These are phyloP conservation scores for Coniophora puteana DNA, from an alignment of 1,284 basidiomycete genomes.

Conservation along the genomic window DNA sequence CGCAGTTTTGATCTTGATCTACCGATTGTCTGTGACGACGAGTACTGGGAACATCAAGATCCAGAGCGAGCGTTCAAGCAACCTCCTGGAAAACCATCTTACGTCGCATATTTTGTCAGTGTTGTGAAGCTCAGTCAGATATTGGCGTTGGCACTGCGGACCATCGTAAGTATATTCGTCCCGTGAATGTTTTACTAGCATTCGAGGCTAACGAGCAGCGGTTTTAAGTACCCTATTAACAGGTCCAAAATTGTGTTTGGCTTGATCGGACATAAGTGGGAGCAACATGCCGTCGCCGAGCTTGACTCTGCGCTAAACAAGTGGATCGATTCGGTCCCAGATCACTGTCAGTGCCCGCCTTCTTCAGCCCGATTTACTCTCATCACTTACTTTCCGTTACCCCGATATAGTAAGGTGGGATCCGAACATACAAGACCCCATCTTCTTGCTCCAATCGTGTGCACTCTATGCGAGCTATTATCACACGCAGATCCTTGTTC, in stretches of 20 bases:
- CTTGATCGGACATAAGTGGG: conserved; percentile 58
- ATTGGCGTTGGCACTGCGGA: conserved; percentile 59
- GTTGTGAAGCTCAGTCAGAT: conserved; percentile 63
- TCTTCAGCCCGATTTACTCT: not conserved
- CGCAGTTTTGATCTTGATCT: conserved; percentile 70
- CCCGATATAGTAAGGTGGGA: conserved; percentile 74
- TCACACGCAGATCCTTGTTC: conserved; percentile 73
- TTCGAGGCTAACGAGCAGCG: conserved; percentile 2
- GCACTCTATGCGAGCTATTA: conserved; percentile 68
- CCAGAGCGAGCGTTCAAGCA: conserved; percentile 50
- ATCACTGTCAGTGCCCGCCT: conserved; percentile 43
- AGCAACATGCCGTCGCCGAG: conserved; percentile 70
- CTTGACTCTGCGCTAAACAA: conserved; percentile 74
- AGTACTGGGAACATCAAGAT: conserved; percentile 66
- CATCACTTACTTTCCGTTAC: conserved; percentile 6
- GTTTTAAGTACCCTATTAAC: conserved; percentile 74
- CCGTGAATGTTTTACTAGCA: not conserved
- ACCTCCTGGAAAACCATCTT: conserved; percentile 52
- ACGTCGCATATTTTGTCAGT: conserved; percentile 52
- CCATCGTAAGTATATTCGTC: conserved; percentile 51
- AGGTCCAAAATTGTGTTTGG: conserved; percentile 58
- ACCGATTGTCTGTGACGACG: conserved; percentile 72
- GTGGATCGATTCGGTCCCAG: conserved; percentile 73
- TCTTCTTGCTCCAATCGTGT: conserved; percentile 70
- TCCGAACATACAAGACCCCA: conserved; percentile 52